A percentile compares a stretch with the other conserved stretches of the same genome.
Conservation (phyloP, 805 yeast species). For the Wickerhamiella cacticola region DNA sequence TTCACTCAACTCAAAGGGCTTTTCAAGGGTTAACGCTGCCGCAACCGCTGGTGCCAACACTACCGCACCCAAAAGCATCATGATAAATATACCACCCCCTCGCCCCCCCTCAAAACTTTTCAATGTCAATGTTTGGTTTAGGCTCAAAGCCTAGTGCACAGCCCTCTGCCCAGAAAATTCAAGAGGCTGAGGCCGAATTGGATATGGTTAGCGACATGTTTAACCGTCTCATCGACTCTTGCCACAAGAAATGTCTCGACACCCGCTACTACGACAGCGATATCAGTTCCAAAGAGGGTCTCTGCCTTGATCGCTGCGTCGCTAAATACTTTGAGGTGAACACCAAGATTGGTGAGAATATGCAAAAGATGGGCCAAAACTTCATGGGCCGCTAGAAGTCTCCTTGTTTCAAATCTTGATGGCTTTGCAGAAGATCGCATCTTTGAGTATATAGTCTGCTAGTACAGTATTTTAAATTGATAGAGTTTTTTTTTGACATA, state of each 20-base stretch:
- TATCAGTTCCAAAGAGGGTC: constrained; percentile 63
- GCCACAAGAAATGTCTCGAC: constrained; percentile 73
- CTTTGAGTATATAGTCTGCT: neutral
- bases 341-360: constrained; percentile 76
- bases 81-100: neutral
- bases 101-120: neutral
- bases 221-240: constrained; percentile 76
- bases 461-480: neutral
- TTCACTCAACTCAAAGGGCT: constrained; percentile 15
- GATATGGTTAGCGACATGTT: constrained; percentile 98
- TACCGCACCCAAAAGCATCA: constrained; percentile 2
- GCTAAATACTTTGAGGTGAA: constrained; percentile 89
- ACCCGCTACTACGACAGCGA: constrained; percentile 57
- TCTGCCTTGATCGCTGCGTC: constrained; percentile 92
- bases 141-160: constrained; percentile 34
- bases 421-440: neutral
- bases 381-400: constrained; percentile 15
- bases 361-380: constrained; percentile 27
- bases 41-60: constrained; percentile 9
- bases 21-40: constrained; percentile 10
- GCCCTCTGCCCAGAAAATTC: constrained; percentile 28
- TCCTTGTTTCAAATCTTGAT: no score
- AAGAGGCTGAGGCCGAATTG: constrained; percentile 90
- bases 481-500: no score
- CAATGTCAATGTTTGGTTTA: constrained; percentile 37